These are phyloP conservation scores for Chara braunii DNA, from an alignment of 139 green algal genomes.

Conservation along the genomic window DNA sequence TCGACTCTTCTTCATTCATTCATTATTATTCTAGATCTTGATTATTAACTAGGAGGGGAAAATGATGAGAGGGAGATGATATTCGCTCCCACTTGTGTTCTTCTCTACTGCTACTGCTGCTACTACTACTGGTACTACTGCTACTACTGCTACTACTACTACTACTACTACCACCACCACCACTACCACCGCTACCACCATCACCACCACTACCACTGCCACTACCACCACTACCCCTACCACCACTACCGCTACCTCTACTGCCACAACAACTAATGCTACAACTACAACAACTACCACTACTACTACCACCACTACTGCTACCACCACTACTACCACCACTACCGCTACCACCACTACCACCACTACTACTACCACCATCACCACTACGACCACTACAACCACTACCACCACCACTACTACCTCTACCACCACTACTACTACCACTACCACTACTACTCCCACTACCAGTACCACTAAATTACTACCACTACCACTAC, in stretches of 20 bases:
- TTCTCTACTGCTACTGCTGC: neutral
- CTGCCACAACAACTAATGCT: neutral
- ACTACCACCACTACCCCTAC: too few species aligned
- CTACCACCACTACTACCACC: neutral
- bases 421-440: neutral
- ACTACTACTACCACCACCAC: too few species aligned
- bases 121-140: neutral
- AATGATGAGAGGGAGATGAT: too few species aligned
- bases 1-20: too few species aligned
- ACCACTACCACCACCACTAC: too few species aligned
- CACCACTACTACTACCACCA: neutral
- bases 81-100: too few species aligned
- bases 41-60: too few species aligned
- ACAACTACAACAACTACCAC: neutral
- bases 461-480: neutral
- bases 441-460: too few species aligned
- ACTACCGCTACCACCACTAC: neutral
- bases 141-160: slow-evolving; percentile 4
- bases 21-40: too few species aligned
- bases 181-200: too few species aligned
- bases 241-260: slow-evolving; percentile 1
- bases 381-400: neutral
- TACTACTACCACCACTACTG: neutral
- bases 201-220: too few species aligned
- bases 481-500: too few species aligned